Percentiles rank a stretch among this genome's conserved stretches.
Conservation (phyloP, 1,139 yeast genomes). For the Scheffersomyces titani region DNA sequence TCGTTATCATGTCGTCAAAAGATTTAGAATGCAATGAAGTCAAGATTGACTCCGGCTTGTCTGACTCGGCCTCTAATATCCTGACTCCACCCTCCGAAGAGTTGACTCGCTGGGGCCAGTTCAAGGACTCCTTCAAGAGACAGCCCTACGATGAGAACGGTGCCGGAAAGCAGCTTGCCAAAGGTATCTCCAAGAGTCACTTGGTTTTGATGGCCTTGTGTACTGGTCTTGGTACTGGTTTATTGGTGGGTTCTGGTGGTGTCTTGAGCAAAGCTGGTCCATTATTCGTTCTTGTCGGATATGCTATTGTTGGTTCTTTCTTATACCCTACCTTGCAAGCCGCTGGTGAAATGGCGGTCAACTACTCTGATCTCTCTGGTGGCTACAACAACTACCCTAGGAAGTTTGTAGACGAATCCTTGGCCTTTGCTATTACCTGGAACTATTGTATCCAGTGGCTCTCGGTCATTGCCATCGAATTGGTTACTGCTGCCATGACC, state of each 20-base stretch:
- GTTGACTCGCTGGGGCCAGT: constrained; percentile 22
- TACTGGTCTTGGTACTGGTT: constrained; percentile 46
- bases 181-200: constrained; percentile 37
- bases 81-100: constrained; percentile 13
- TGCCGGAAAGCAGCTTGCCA: constrained; percentile 32
- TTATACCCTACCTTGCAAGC: constrained; percentile 43
- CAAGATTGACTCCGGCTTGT: constrained; percentile 10
- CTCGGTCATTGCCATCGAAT: constrained; percentile 41
- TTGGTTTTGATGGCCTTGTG: constrained; percentile 38
- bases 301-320: constrained; percentile 40
- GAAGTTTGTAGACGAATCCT: constrained; percentile 36
- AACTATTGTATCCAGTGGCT: constrained; percentile 46
- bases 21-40: constrained; percentile 16
- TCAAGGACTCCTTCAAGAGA: constrained; percentile 32
- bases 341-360: constrained; percentile 46
- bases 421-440: constrained; percentile 45
- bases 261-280: constrained; percentile 38
- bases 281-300: constrained; percentile 35
- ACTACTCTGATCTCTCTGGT: constrained; percentile 39
- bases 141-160: constrained; percentile 19
- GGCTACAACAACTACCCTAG: constrained; percentile 44
- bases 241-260: constrained; percentile 40
- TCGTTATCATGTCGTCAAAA: constrained; percentile 1
- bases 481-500: constrained; percentile 41
- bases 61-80: constrained; percentile 14